Evolutionary conservation across 768 basidiomycete species (phyloP).

Genomic region (Tylopilus subfusipes): DNA sequence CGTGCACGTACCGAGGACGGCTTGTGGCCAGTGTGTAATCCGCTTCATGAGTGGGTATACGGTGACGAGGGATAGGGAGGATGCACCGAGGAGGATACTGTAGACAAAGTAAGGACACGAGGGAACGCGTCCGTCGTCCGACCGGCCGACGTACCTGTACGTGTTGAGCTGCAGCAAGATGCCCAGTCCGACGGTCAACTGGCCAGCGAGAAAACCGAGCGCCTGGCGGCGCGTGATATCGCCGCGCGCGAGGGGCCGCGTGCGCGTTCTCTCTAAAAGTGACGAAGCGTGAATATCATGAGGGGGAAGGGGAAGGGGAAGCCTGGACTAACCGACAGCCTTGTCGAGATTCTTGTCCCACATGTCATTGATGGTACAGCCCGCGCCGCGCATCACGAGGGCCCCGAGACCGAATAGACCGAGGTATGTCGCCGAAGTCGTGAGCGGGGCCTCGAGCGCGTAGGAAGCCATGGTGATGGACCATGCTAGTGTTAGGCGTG

Average conservation of each 20-base stretch:
- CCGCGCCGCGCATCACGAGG: conserved; percentile 94
- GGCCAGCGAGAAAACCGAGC: conserved; percentile 73
- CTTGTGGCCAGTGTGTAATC: conserved; percentile 95
- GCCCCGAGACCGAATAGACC: conserved; percentile 87
- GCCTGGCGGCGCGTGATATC: conserved; percentile 77
- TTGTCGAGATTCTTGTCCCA: conserved; percentile 94
- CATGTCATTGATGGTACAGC: conserved; percentile 98
- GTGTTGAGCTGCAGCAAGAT: conserved; percentile 89
- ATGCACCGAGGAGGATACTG: conserved; percentile 89
- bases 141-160: conserved; percentile 64
- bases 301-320: background rate
- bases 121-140: background rate
- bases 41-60: conserved; percentile 98
- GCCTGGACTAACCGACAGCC: conserved; percentile 66
- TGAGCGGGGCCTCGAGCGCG: conserved; percentile 61
- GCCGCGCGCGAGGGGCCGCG: conserved; percentile 83
- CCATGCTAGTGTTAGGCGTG: conserved; percentile 63
- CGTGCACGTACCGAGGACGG: conserved; percentile 70
- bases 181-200: conserved; percentile 78
- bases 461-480: conserved; percentile 97
- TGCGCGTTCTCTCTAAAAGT: conserved; percentile 73
- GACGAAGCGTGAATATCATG: background rate
- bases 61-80: conserved; percentile 82
- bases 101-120: background rate
- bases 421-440: conserved; percentile 70